Percentiles rank a stretch among this genome's conserved stretches.
Evolutionary conservation across 208 protist genomes (phyloP).

Genomic region (Leishmania aethiopica): DNA sequence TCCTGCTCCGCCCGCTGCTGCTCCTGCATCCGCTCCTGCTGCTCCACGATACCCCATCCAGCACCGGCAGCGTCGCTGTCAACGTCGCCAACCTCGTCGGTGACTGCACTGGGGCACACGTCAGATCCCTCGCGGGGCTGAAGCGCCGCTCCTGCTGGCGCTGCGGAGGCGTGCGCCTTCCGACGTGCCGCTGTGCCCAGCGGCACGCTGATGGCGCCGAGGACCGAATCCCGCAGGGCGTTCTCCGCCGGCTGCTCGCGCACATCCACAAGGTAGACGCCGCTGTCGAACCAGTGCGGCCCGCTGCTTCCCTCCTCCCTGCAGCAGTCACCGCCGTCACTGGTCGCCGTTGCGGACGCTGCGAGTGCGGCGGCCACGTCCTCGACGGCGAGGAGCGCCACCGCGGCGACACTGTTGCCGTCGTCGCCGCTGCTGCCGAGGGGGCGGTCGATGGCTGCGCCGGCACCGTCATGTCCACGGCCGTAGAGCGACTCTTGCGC

Average conservation of each 20-base stretch:
- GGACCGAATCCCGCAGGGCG: slow-evolving; percentile 26
- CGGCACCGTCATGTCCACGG: not conserved
- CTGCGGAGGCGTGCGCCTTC: not conserved
- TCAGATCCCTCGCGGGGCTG: not conserved
- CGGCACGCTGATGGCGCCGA: slow-evolving; percentile 59
- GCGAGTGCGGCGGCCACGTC: slow-evolving; percentile 17
- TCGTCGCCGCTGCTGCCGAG: not conserved
- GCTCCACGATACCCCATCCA: slow-evolving; percentile 30
- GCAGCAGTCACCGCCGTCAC: not conserved
- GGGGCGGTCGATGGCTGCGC: not conserved
- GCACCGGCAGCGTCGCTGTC: slow-evolving; percentile 7
- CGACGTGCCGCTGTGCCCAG: slow-evolving; percentile 3
- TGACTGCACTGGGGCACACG: not conserved
- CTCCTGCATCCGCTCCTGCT: slow-evolving; percentile 28
- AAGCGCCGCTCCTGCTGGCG: not conserved
- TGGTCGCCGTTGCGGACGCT: not conserved
- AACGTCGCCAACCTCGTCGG: not conserved
- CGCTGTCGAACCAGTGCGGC: slow-evolving; percentile 35
- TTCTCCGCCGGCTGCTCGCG: slow-evolving; percentile 13
- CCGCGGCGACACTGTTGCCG: not conserved
- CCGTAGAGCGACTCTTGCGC: not conserved
- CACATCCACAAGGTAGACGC: slow-evolving; percentile 66
- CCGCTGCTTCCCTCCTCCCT: not conserved
- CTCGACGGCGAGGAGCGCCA: slow-evolving; percentile 19
- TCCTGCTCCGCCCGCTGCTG: slow-evolving; percentile 24